Conservation (phyloP, 1,284 basidiomycete species). For the Trichosporon coremiiforme region DNA sequence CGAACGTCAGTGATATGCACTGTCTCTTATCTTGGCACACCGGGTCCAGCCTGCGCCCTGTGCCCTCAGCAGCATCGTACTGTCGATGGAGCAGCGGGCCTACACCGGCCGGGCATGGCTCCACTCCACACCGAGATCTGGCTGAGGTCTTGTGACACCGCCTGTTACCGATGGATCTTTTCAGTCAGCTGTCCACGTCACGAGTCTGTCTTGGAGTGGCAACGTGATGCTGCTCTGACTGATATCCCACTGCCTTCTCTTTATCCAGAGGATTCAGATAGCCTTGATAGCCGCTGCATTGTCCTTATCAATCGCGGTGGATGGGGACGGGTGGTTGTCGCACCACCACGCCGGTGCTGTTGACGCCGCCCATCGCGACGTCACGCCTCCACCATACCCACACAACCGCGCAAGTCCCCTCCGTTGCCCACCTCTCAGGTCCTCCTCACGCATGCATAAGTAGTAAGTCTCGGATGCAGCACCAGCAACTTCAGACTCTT, state of each 20-base stretch:
- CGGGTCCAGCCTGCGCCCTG: too few species aligned
- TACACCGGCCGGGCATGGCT: too few species aligned
- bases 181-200: not conserved
- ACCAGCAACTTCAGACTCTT: not conserved
- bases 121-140: not conserved
- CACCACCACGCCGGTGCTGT: not conserved
- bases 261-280: not conserved
- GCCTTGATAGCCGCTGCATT: not conserved
- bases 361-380: not conserved
- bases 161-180: not conserved
- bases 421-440: not conserved
- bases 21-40: too few species aligned
- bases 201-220: not conserved
- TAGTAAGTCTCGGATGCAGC: not conserved
- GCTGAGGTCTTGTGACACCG: constrained; percentile 1
- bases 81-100: too few species aligned
- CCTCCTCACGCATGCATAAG: not conserved
- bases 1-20: too few species aligned
- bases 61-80: too few species aligned
- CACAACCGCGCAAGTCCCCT: not conserved
- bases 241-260: not conserved
- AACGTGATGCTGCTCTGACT: constrained; percentile 2
- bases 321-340: not conserved
- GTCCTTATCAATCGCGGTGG: not conserved
- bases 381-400: not conserved